Percentiles rank a stretch among this genome's conserved stretches.
Evolutionary conservation across 345 rosid genomes (phyloP).

Genomic region (Linum usitatissimum): DNA sequence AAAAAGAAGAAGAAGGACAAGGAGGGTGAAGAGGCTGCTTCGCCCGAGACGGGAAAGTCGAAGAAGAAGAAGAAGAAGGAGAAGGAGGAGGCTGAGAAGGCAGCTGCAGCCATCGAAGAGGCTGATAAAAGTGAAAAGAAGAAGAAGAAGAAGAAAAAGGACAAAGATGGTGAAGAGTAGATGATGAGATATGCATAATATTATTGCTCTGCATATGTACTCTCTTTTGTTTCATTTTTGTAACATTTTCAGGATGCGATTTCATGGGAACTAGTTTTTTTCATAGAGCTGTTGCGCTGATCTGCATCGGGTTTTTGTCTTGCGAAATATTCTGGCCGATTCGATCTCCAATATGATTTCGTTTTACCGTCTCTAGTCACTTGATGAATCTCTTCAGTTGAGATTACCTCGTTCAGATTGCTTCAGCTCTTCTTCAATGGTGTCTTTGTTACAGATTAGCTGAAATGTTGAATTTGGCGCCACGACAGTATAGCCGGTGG

Average conservation of each 20-base stretch:
- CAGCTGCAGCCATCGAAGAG: conserved; percentile 16
- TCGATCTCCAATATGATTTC: conserved; percentile 15
- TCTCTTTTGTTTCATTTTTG: background rate
- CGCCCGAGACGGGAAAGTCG: conserved; percentile 23
- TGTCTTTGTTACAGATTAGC: background rate
- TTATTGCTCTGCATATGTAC: background rate
- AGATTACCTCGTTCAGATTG: conserved; percentile 19
- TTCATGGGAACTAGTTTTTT: background rate
- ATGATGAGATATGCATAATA: background rate
- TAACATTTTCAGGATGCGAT: background rate
- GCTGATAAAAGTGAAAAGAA: conserved; percentile 57
- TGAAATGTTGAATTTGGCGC: no score
- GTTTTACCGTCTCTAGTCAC: conserved; percentile 72
- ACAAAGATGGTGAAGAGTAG: conserved; percentile 29
- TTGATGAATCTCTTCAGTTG: conserved; percentile 49
- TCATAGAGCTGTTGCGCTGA: background rate
- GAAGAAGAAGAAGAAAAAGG: conserved; percentile 53
- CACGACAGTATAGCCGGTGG: no score
- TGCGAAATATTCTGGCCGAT: no score
- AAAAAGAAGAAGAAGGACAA: conserved; percentile 29
- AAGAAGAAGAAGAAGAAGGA: conserved; percentile 76
- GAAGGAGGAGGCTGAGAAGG: conserved; percentile 41
- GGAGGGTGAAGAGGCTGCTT: conserved; percentile 26
- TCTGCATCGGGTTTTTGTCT: no score
- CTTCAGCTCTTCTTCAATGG: conserved; percentile 14